Base-by-base conservation (phyloP, 2,329 filamentous ascomycete genomes). In the Calonectria naviculata region DNA sequence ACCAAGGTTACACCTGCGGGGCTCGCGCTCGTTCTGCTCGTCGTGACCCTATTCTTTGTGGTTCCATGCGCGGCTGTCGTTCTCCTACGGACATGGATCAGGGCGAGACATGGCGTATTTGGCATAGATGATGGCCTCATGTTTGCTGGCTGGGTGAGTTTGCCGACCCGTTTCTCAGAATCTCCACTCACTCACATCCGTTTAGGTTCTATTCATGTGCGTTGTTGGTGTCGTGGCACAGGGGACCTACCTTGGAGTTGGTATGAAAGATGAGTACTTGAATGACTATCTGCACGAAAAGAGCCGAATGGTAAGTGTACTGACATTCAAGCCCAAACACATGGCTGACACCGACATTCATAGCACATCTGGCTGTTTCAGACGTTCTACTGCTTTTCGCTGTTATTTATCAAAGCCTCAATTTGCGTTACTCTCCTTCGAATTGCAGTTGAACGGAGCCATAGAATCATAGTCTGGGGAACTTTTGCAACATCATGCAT, bases 391-490 rank as follows among this genome's bases (percentile, higher is more conserved):
- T 58, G 52, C 3, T 58, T 13, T 34, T 58, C 52, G 12, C 10
- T 58, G 21, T 34, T 58, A 6, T 58, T 58, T 17, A 58, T 58
- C 21, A 58, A 58, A n/a, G 31, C 21, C 3, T 58, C 52, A 3
- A 80, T 80, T 21, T 76, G 79, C 42, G 73, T 79, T 1, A 78
- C 77, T 0, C 76, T 80, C 47, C 71, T 80, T 4, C 78, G 79
- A 15, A 80, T 80, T 4, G 72, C 78, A 13, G 74, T 41, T 28
- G 56, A 73, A 42, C 5, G 69, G 0, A 71, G 74, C 2, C 73
- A 71, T 24, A 64, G 69, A 5, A 76, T 70, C 31, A 75, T 66
- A 1, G 68, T 77, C 1, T 73, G 65, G 61, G 71, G n/a, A 34
- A 58, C 52, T 15, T 38, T 61, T 17, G 28, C 28, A 15, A 29